phyloP scores from a whole-genome alignment of 805 yeast genomes.

The Debaryomyces tyrocola region DNA sequence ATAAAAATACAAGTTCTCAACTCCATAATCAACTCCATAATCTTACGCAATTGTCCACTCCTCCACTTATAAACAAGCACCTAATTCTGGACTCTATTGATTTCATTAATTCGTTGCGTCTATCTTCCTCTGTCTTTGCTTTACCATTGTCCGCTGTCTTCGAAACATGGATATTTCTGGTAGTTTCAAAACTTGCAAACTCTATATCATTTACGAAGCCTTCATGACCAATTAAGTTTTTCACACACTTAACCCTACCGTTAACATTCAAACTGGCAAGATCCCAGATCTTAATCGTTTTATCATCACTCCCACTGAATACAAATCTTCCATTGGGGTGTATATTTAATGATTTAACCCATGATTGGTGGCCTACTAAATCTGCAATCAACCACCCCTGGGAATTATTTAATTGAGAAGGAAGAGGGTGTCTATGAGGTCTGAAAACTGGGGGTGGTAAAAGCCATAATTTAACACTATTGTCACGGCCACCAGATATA shows the following conservation, averaged over 20 bases:
- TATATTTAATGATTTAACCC: conserved; percentile 71
- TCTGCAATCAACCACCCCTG: conserved; percentile 60
- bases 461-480: conserved; percentile 71
- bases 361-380: conserved; percentile 75
- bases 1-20: conserved; percentile 10
- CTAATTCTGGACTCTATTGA: conserved; percentile 50
- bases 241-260: conserved; percentile 45
- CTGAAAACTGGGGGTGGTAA: conserved; percentile 64
- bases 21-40: conserved; percentile 64
- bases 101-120: conserved; percentile 22
- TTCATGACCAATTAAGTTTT: conserved; percentile 61
- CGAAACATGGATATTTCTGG: background rate
- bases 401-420: conserved; percentile 50
- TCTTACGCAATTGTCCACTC: conserved; percentile 55
- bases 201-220: conserved; percentile 69
- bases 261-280: conserved; percentile 38
- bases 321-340: conserved; percentile 78
- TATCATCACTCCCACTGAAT: conserved; percentile 78
- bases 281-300: conserved; percentile 77
- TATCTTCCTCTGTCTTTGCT: conserved; percentile 22
- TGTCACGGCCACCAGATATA: conserved; percentile 79
- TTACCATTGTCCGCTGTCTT: conserved; percentile 8
- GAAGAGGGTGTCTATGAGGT: conserved; percentile 56
- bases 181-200: conserved; percentile 46
- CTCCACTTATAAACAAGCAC: conserved; percentile 63